Base-by-base conservation (phyloP, 257 asterid genomes). In the Cordia subcordata region DNA sequence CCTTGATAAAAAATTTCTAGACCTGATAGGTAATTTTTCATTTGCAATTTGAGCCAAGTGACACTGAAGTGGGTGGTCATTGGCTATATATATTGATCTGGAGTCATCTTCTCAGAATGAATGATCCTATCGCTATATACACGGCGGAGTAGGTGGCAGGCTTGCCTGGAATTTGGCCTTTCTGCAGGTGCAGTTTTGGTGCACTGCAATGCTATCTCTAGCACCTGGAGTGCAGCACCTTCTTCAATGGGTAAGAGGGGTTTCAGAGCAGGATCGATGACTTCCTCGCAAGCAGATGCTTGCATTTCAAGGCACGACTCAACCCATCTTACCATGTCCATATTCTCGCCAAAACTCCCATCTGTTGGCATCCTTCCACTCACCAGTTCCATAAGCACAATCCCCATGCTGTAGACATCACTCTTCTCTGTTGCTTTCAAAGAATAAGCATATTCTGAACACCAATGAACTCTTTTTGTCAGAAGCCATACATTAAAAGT, bases 261-360 rank as follows among this genome's bases (percentile, higher is more conserved):
- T 63, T 82, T 80, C 20, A 91, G 44, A 42, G 62, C 72, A 1
- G 96, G 84, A 78, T 91, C 98, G 33, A 84, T 66, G 15, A 91
- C 65, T 71, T 79, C 84, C 50, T 85, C 89, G 8, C 64, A 55
- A 8, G 58, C 79, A 11, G 78, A 66, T 55, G 68, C 77, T 51
- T 73, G 79, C 75, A 70, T 74, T 69, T 82, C 92, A 47, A 79
- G 56, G 11, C 49, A 67, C 0, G 81, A 75, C 60, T 91, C 96
- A 9, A 82, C 82, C 98, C 98, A 91, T 75, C 90, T 80, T 55
- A 88, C 96, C 93, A 85, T 88, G 68, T 91, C 93, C 78, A 84
- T 63, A 40, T 79, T 72, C 64, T 53, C 81, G 0, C 92, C 92
- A 38, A 91, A 91, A 53, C 77, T 77, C 62, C 85, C 81, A 57